phyloP scores from a whole-genome alignment of 2,329 filamentous ascomycete genomes.

The Trichophyton simii region DNA sequence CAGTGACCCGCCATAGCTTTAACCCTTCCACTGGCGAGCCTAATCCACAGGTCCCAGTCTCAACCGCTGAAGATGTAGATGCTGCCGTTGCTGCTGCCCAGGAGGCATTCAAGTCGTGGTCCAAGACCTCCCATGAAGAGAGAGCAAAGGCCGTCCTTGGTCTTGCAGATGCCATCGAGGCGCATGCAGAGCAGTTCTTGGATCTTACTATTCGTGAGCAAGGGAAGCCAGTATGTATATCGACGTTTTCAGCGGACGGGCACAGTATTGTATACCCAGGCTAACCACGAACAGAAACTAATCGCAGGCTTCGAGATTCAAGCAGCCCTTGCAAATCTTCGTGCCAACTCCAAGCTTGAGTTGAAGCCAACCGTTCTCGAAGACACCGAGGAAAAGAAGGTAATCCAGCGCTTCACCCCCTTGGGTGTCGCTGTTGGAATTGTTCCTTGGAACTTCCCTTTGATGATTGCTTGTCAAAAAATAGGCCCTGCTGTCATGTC shows the following conservation, averaged over 20 bases:
- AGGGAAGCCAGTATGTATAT: conserved; percentile 25
- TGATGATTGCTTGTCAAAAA: conserved; percentile 37
- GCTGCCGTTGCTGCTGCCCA: conserved; percentile 38
- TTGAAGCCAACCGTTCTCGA: conserved; percentile 35
- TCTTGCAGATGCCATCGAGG: conserved; percentile 26
- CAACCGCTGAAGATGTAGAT: conserved; percentile 39
- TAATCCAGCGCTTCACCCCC: conserved; percentile 27
- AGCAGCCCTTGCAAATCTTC: conserved; percentile 14
- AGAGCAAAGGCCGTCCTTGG: conserved; percentile 22
- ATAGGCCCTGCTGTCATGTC: conserved; percentile 39
- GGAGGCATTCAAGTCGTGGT: conserved; percentile 39
- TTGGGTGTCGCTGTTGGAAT: conserved; percentile 40
- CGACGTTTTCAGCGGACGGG: not conserved
- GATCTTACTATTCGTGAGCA: conserved; percentile 33
- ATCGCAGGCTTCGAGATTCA: conserved; percentile 16
- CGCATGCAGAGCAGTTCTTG: conserved; percentile 25
- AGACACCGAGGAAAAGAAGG: conserved; percentile 31
- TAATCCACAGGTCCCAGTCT: conserved; percentile 41
- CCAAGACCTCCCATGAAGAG: conserved; percentile 23
- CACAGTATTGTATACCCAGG: not conserved
- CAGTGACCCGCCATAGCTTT: conserved; percentile 36
- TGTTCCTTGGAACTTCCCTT: conserved; percentile 47
- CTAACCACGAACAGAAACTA: not conserved
- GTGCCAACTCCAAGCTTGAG: conserved; percentile 19
- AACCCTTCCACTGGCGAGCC: conserved; percentile 41